Percentiles rank a stretch among this genome's conserved stretches.
Conservation (phyloP, 441 rosid species). For the Eugenia klotzschiana region DNA sequence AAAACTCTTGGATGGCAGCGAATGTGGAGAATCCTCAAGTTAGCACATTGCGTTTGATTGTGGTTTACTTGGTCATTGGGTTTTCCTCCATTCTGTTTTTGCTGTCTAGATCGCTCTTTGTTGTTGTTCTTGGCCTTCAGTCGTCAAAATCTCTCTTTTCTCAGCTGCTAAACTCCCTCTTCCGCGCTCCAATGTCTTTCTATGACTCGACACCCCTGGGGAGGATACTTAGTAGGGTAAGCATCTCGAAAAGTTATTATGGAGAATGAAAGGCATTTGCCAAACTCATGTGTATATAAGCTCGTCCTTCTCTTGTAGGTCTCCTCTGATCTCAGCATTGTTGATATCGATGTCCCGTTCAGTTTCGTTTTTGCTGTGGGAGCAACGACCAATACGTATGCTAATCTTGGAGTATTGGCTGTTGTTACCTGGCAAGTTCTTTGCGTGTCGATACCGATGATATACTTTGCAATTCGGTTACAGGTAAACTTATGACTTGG, state of each 20-base stretch:
- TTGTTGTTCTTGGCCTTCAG: slow-evolving; percentile 44
- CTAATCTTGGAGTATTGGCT: slow-evolving; percentile 69
- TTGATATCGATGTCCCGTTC: slow-evolving; percentile 85
- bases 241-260: not conserved
- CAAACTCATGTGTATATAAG: not conserved
- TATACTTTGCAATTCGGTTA: slow-evolving; percentile 47
- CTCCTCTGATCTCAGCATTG: slow-evolving; percentile 79
- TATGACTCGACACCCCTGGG: slow-evolving; percentile 95
- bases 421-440: slow-evolving; percentile 89
- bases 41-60: slow-evolving; percentile 46
- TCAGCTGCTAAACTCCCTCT: slow-evolving; percentile 74
- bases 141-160: slow-evolving; percentile 75
- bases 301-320: slow-evolving; percentile 23
- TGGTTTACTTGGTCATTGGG: slow-evolving; percentile 64
- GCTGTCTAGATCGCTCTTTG: slow-evolving; percentile 36
- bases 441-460: slow-evolving; percentile 71
- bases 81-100: slow-evolving; percentile 27
- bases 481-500: slow-evolving; percentile 35
- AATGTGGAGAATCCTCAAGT: slow-evolving; percentile 68
- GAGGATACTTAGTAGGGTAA: slow-evolving; percentile 85
- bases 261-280: not conserved
- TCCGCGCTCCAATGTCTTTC: slow-evolving; percentile 88
- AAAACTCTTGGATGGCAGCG: slow-evolving; percentile 93
- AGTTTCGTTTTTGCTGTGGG: slow-evolving; percentile 46
- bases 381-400: slow-evolving; percentile 40